Conservation (phyloP, 2,329 filamentous ascomycete species). For the Fusarium caatingaense region DNA sequence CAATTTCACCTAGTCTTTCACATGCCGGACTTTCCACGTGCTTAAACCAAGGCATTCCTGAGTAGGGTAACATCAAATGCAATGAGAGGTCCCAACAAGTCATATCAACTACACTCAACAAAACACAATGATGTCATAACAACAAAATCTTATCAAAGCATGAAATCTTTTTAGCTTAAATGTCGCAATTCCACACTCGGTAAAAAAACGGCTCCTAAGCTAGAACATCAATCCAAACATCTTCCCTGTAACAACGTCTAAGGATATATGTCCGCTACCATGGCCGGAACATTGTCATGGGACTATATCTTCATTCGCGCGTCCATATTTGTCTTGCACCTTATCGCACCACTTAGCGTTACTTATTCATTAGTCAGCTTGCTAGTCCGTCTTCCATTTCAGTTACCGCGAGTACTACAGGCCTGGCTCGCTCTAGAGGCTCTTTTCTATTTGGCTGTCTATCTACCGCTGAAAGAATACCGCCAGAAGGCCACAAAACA, state of each 20-base stretch:
- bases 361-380: conserved; percentile 54
- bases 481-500: conserved; percentile 65
- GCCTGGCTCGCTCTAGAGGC: conserved; percentile 62
- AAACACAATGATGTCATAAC: neutral
- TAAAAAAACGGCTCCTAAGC: neutral
- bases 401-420: conserved; percentile 52
- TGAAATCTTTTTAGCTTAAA: neutral
- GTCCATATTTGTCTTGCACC: conserved; percentile 60
- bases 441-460: conserved; percentile 65
- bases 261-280: neutral
- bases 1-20: conserved; percentile 9
- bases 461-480: conserved; percentile 61
- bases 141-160: neutral
- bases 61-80: neutral
- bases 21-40: neutral
- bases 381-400: conserved; percentile 43
- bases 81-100: conserved; percentile 13
- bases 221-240: neutral
- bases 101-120: conserved; percentile 4
- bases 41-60: neutral
- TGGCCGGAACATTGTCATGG: conserved; percentile 29
- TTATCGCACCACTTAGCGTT: conserved; percentile 61
- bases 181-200: neutral
- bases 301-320: conserved; percentile 55
- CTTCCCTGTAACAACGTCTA: neutral